phyloP scores from a whole-genome alignment of 352 stramenopile genomes.

The Salisapilia sapeloensis region DNA sequence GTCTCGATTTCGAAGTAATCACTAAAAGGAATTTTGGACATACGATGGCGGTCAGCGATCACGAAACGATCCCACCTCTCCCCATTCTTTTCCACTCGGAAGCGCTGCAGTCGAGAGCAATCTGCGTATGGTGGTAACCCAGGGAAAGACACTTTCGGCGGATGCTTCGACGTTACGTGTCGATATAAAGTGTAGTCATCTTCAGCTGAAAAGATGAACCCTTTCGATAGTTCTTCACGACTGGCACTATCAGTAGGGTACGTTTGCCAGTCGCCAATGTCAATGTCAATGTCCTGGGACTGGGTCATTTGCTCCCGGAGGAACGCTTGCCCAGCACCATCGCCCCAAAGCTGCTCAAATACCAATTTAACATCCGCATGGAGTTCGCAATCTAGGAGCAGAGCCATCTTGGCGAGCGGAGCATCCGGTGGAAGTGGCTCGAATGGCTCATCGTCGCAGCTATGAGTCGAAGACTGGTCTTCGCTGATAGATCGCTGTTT shows the following conservation, averaged over 20 bases:
- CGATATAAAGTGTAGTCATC: slow-evolving; percentile 26
- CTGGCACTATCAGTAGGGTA: slow-evolving; percentile 15
- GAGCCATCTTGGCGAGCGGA: slow-evolving; percentile 36
- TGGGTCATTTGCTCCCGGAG: slow-evolving; percentile 25
- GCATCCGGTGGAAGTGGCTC: slow-evolving; percentile 31
- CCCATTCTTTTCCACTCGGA: slow-evolving; percentile 17
- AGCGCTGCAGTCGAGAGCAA: slow-evolving; percentile 27
- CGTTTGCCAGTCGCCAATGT: slow-evolving; percentile 30
- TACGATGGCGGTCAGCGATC: slow-evolving; percentile 39
- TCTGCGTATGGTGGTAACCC: slow-evolving; percentile 30
- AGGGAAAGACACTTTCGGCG: slow-evolving; percentile 38
- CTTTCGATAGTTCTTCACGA: slow-evolving; percentile 9
- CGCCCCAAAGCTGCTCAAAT: slow-evolving; percentile 52
- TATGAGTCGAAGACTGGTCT: too few species aligned
- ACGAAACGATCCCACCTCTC: slow-evolving; percentile 24
- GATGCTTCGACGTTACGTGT: slow-evolving; percentile 28
- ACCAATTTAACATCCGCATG: slow-evolving; percentile 34
- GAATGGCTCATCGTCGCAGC: slow-evolving; percentile 40
- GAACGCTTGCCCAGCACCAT: slow-evolving; percentile 34
- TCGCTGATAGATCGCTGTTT: too few species aligned
- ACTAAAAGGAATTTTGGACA: slow-evolving; percentile 61
- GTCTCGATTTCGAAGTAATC: slow-evolving; percentile 78
- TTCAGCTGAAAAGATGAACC: slow-evolving; percentile 32
- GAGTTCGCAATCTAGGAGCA: slow-evolving; percentile 53
- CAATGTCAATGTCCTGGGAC: slow-evolving; percentile 52